Conservation (phyloP, 345 rosid genomes). For the Linum usitatissimum region DNA sequence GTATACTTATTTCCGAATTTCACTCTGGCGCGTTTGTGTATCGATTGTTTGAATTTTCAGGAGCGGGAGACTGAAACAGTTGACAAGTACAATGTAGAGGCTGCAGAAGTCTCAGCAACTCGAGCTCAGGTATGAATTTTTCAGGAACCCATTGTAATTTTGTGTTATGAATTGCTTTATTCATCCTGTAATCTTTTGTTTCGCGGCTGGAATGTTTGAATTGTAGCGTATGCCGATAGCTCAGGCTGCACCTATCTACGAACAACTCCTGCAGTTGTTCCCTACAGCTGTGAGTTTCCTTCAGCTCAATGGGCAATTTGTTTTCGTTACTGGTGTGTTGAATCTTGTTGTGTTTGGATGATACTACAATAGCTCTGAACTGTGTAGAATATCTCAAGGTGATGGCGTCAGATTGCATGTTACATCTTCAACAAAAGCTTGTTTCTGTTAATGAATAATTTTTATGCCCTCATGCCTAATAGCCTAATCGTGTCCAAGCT, state of each 20-base stretch:
- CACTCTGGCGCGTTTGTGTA: neutral
- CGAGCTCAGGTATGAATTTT: constrained; percentile 43
- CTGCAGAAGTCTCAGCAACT: constrained; percentile 67
- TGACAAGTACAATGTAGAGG: constrained; percentile 73
- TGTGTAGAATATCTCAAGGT: no score
- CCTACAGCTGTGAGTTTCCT: constrained; percentile 77
- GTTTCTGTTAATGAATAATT: neutral
- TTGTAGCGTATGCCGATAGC: constrained; percentile 60
- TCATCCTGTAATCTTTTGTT: constrained; percentile 3
- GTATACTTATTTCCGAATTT: neutral
- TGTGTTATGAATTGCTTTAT: neutral
- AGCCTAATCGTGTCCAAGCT: neutral
- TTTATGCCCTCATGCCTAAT: neutral
- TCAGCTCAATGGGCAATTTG: neutral
- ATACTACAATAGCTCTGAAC: no score
- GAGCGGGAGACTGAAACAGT: constrained; percentile 18
- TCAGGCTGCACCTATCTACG: constrained; percentile 73
- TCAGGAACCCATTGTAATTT: neutral
- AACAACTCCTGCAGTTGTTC: constrained; percentile 64
- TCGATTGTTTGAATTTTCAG: constrained; percentile 12
- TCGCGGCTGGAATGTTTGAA: neutral
- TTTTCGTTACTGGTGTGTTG: no score
- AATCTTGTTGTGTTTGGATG: no score
- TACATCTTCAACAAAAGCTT: neutral
- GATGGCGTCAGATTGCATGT: no score